Evolutionary conservation across 257 asterid genomes (phyloP), one percentile per base, ranked within the genome.

Genomic region (Ligustrum vulgare): DNA sequence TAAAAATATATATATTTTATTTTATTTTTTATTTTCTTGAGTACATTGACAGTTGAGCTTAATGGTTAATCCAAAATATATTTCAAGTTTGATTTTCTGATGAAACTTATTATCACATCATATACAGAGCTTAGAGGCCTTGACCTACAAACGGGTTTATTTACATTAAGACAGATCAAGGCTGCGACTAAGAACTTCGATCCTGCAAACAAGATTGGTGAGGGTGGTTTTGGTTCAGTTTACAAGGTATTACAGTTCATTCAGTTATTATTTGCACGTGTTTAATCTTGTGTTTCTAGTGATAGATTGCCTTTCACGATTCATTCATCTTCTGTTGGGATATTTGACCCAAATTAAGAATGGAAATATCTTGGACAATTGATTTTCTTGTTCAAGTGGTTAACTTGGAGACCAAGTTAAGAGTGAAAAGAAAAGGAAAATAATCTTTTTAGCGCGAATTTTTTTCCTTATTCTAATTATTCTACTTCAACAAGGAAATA

Each of bases 171-270:
- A 81, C 97, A 91, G 80, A 84, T 93, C 33, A 91, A 93, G 84
- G 84, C 91, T 49, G 98, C 97, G 20, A 93, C 98, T 10, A 91
- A 81, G 78, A 90, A 90, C 78, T 91, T 93, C 68, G 97, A 91
- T 84, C 91, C 89, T 9, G 92, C 72, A 28, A 90, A 89, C 87
- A 93, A 93, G 92, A 77, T 93, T 56, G 98, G 98, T 25, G 98
- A 93, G 80, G 98, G 97, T 67, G 98, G 98, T 51, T 93, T 91
- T 72, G 98, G 98, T 76, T 79, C 91, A 33, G 98, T 93, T 71
- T 89, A 86, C 86, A 93, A 91, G 97, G 98, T 91, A 83, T 77
- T 69, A 58, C 71, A 2, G 2, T 60, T 75, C 36, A 37, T 31
- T 62, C 60, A 22, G 16, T n/a, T 13, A 36, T 71, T 31, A 56